These are phyloP conservation scores for Xerocomellus chrysenteron DNA, from an alignment of 768 basidiomycete genomes.

Conservation along the genomic window DNA sequence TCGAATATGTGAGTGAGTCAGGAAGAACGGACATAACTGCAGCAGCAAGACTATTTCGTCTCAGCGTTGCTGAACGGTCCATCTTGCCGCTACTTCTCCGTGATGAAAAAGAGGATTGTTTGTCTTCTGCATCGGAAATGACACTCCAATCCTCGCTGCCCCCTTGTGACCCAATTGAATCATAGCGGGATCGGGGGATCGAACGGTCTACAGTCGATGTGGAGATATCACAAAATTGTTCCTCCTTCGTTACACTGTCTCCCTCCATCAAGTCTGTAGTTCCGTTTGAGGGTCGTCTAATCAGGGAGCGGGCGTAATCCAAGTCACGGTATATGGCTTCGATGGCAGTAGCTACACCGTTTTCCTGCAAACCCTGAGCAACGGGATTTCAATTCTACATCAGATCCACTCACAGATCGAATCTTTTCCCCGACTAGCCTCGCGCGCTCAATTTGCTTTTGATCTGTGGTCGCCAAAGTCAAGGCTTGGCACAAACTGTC, in stretches of 20 bases:
- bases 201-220: slow-evolving; percentile 32
- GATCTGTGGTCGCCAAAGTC: slow-evolving; percentile 76
- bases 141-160: slow-evolving; percentile 88
- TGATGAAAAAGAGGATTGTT: slow-evolving; percentile 55
- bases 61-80: slow-evolving; percentile 40
- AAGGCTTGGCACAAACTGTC: slow-evolving; percentile 78
- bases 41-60: slow-evolving; percentile 63
- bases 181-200: slow-evolving; percentile 46
- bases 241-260: slow-evolving; percentile 26
- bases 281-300: slow-evolving; percentile 52
- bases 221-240: slow-evolving; percentile 32
- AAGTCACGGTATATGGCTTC: slow-evolving; percentile 96
- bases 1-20: slow-evolving; percentile 45
- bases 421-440: slow-evolving; percentile 84
- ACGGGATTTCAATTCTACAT: neutral
- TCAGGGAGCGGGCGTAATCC: slow-evolving; percentile 87
- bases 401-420: slow-evolving; percentile 53
- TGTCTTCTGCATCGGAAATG: slow-evolving; percentile 73
- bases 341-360: slow-evolving; percentile 90
- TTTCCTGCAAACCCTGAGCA: slow-evolving; percentile 59
- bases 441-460: slow-evolving; percentile 86
- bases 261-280: slow-evolving; percentile 23
- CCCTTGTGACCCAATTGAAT: slow-evolving; percentile 54
- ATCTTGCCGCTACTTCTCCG: slow-evolving; percentile 40
- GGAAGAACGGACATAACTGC: slow-evolving; percentile 63